Base-by-base conservation (phyloP, 2,329 filamentous ascomycete species). In the Neoarthrinium moseri region DNA sequence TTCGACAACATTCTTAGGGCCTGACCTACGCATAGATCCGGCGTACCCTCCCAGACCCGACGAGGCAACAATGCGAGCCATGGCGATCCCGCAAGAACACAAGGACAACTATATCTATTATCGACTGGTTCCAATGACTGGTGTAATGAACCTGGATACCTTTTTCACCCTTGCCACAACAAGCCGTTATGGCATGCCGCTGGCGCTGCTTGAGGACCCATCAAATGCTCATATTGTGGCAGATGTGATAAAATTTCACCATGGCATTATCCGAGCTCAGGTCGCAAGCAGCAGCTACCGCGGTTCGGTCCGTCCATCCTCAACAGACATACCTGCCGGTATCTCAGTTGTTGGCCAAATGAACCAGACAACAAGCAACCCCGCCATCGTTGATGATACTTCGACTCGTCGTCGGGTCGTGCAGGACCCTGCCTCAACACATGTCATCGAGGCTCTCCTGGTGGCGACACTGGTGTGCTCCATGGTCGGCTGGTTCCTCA, bases 211-310 rank as follows among this genome's bases (percentile, higher is more conserved):
- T 1, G 56, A 56, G 4, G 49, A 55, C 45, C 41, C 38, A 36
- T 50, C 29, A 23, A 52, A 37, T 13, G 53, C 18, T 26, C 6
- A 17, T 3, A 44, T 15, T 26, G 48, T 47, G 38, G 53, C 55
- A n/a, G 58, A 60, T 36, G 63, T 64, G 20, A 67, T 71, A 27
- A 36, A 59, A 13, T 50, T 50, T 17, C 68, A 71, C 40, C 67
- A 71, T 47, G 56, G 59, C 23, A 55, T 71, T 15, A 61, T 70
- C 26, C 59, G 63, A 10, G 56, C 67, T 0, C 68, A 70, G 43
- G 58, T 60, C 1, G 15, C 17, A 22, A 17, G 24, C 13, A 23
- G 26, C 15, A 36, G 23, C 6, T 17, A 40, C 5, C 32, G 30
- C 5, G 2, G 15, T 8, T 5, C 29, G 20, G 3, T 22, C 4